phyloP scores from a whole-genome alignment of 2,329 filamentous ascomycete species.

The Beauveria varroae region DNA sequence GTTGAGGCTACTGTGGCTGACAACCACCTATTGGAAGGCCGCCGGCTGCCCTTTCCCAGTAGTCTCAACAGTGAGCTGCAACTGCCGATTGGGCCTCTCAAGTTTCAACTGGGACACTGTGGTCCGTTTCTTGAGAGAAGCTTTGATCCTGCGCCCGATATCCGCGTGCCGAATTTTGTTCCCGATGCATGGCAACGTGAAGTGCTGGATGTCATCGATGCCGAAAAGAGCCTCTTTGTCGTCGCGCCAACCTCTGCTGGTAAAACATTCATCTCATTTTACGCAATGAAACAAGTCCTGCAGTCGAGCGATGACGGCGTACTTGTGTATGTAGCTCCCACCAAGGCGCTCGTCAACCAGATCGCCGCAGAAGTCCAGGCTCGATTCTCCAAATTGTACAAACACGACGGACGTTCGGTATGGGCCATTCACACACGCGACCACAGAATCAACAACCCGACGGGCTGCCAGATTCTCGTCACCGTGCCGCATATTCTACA shows the following conservation, averaged over 20 bases:
- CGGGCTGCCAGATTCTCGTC: slow-evolving; percentile 65
- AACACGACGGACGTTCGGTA: slow-evolving; percentile 55
- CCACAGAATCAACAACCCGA: slow-evolving; percentile 65
- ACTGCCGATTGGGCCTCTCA: slow-evolving; percentile 16
- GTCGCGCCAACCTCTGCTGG: slow-evolving; percentile 73
- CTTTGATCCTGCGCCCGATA: slow-evolving; percentile 60
- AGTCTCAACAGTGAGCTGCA: neutral
- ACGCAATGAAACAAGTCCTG: slow-evolving; percentile 72
- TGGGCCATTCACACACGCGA: slow-evolving; percentile 76
- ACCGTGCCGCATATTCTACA: slow-evolving; percentile 74
- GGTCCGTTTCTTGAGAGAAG: slow-evolving; percentile 70
- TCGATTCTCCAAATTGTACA: slow-evolving; percentile 61
- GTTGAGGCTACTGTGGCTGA: neutral
- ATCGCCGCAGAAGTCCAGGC: slow-evolving; percentile 74
- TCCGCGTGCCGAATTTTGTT: slow-evolving; percentile 58
- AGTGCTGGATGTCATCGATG: slow-evolving; percentile 67
- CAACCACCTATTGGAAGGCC: neutral
- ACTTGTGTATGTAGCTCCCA: slow-evolving; percentile 72
- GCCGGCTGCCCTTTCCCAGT: neutral
- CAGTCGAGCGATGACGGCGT: slow-evolving; percentile 61
- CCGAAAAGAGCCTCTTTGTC: slow-evolving; percentile 62
- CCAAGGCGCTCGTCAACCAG: slow-evolving; percentile 76
- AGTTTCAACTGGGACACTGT: slow-evolving; percentile 62
- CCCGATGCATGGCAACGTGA: slow-evolving; percentile 71
- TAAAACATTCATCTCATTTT: slow-evolving; percentile 80